phyloP scores from a whole-genome alignment of 768 basidiomycete species.

The Lentinula aciculospora region DNA sequence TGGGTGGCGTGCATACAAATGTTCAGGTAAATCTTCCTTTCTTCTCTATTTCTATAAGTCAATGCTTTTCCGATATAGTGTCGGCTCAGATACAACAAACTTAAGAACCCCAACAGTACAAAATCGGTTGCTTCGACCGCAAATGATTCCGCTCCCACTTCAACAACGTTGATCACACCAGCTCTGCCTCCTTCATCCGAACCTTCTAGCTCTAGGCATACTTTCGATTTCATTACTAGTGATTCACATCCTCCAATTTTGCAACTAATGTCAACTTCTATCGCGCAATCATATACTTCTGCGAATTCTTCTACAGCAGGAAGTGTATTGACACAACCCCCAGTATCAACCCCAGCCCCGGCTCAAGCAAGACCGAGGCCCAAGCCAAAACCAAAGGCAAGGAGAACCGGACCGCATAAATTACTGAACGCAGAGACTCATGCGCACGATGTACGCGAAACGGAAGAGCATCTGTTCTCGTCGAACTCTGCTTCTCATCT shows the following conservation, averaged over 20 bases:
- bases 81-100: conserved; percentile 30
- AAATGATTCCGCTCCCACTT: not conserved
- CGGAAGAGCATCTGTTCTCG: not conserved
- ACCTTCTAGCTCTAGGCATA: not conserved
- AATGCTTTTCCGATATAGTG: conserved; percentile 31
- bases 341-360: not conserved
- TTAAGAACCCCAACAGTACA: too few species aligned
- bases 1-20: conserved; percentile 50
- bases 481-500: not conserved
- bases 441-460: not conserved
- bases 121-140: not conserved
- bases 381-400: conserved; percentile 1
- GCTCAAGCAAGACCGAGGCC: conserved; percentile 4
- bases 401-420: not conserved
- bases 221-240: not conserved
- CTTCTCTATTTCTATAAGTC: not conserved
- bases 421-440: not conserved
- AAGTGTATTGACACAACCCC: not conserved
- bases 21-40: conserved; percentile 32
- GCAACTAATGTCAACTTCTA: not conserved
- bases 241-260: not conserved
- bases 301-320: not conserved
- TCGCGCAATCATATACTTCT: not conserved
- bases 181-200: not conserved
- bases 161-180: not conserved